Evolutionary conservation across 2,329 filamentous ascomycete species (phyloP).

Genomic region (Plenodomus tracheiphilus): DNA sequence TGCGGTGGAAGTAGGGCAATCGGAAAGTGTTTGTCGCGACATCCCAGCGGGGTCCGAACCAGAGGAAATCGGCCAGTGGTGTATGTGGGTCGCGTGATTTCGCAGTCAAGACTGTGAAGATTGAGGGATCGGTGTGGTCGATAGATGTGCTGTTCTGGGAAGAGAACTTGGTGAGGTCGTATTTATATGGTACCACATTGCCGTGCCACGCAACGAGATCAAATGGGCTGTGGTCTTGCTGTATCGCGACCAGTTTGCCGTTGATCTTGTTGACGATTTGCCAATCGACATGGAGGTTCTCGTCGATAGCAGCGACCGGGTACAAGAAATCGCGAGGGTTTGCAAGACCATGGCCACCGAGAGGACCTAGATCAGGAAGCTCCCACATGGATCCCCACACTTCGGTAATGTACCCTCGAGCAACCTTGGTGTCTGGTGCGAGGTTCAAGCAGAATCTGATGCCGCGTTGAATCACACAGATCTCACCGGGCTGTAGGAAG

Average conservation of each 20-base stretch:
- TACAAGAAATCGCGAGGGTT: slow-evolving; percentile 46
- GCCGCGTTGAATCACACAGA: slow-evolving; percentile 48
- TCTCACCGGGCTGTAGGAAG: slow-evolving; percentile 45
- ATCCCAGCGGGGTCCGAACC: slow-evolving; percentile 46
- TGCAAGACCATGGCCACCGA: slow-evolving; percentile 47
- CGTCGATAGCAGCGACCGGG: slow-evolving; percentile 44
- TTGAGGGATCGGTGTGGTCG: slow-evolving; percentile 45
- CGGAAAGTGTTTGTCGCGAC: slow-evolving; percentile 46
- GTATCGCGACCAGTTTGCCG: slow-evolving; percentile 37
- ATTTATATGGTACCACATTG: slow-evolving; percentile 57
- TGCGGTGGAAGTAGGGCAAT: slow-evolving; percentile 46
- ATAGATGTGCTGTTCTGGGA: slow-evolving; percentile 45
- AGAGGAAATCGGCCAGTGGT: slow-evolving; percentile 44
- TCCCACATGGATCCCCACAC: slow-evolving; percentile 48
- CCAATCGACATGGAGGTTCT: slow-evolving; percentile 40
- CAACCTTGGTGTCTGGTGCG: slow-evolving; percentile 35
- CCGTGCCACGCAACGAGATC: slow-evolving; percentile 50
- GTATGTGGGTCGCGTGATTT: slow-evolving; percentile 43
- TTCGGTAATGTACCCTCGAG: slow-evolving; percentile 47
- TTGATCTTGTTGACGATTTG: slow-evolving; percentile 43
- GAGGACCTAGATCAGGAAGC: slow-evolving; percentile 44
- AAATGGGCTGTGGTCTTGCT: slow-evolving; percentile 48
- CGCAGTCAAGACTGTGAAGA: slow-evolving; percentile 45
- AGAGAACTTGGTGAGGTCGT: slow-evolving; percentile 56
- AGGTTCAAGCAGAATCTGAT: slow-evolving; percentile 43